Base-by-base conservation (phyloP, 2,329 filamentous ascomycete species). In the Aspergillus melleus region DNA sequence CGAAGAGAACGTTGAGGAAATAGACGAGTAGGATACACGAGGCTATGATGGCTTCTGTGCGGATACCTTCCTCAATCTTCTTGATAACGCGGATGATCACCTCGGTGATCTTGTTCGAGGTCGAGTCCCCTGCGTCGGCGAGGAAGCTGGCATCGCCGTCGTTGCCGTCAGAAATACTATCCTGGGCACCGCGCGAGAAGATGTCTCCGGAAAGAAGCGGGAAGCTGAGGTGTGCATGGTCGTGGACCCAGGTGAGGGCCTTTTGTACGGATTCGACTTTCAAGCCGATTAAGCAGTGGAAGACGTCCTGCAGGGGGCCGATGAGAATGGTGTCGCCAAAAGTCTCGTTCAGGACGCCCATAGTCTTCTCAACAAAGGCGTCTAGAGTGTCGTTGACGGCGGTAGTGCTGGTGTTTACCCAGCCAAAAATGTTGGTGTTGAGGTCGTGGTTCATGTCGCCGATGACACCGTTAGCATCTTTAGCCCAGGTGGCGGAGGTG, bases 221-320 rank as follows among this genome's bases (percentile, higher is more conserved):
- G 67, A 99, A 89, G 61, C 86, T 81, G 67, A 99, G 84, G 62
- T 95, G 86, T 3, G 95, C 92, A 72, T 98, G 81, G 66, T 98
- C 89, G 69, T 90, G 86, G 11, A 96, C 90, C 94, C 94, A 99
- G 0, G 91, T 96, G n/a, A 98, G 83, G 12, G 90, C 95, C 71
- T 90, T 89, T 74, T 98, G 87, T 65, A 99, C 86, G 22, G 88
- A 85, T 66, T 90, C 87, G 63, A 98, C 84, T 80, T 98, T 98
- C 70, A 96, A 83, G 8, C 89, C 87, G 64, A 98, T 86, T n/a
- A 98, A 82, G 72, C 95, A 98, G 71, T 91, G 85, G 63, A 97
- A 84, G 36, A 97, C 86, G 49, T 91, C 89, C 69, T 87, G 83
- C 69, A 96, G 88, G 0, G 92, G 90, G 29, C 88, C 85, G 65